Base-by-base conservation (phyloP, 805 yeast genomes). In the Soucietia sequanensis region DNA sequence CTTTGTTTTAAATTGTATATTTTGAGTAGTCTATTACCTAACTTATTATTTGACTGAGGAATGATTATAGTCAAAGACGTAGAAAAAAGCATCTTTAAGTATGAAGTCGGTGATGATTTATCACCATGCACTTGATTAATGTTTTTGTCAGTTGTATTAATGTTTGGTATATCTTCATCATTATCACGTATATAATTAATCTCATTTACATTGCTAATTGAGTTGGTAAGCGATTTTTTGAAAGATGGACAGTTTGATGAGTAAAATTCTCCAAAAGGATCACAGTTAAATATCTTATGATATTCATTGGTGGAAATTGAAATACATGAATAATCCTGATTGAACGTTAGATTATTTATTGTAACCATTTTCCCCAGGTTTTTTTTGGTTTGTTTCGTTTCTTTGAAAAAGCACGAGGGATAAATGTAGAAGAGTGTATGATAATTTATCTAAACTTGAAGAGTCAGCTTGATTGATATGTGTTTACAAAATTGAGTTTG, bases 181-280 rank as follows among this genome's bases (percentile, higher is more conserved):
- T 44, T 43, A 17, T 35, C 28, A n/a, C 31, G 34, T 21, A 24
- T 27, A 12, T 14, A 35, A 22, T 30, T 30, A 21, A 15, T 30
- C 14, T 19, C 33, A 27, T 36, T 18, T 11, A 20, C 35, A 27
- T 21, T 34, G 18, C 17, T 38, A 10, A 38, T 19, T 4, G 47
- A 40, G 21, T 30, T 35, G 5, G 52, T 44, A 24, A 45, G 33
- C 10, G 54, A 45, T 21, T 37, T 34, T 19, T 35, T 37, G 16
- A 30, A 31, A 2, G 46, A 29, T 6, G 36, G 43, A 13, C 39
- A 37, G 9, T 34, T 31, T 27, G 63, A 58, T 4, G 56, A 44
- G 37, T 61, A 63, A 40, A 68, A 62, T 42, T 68, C 70, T 13
- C 72, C 74, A 49, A 68, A 67, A 1, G 74, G 74, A 29, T 68